Percentiles rank a stretch among this genome's conserved stretches.
Conservation (phyloP, 345 rosid genomes). For the Melastoma malabathricum region DNA sequence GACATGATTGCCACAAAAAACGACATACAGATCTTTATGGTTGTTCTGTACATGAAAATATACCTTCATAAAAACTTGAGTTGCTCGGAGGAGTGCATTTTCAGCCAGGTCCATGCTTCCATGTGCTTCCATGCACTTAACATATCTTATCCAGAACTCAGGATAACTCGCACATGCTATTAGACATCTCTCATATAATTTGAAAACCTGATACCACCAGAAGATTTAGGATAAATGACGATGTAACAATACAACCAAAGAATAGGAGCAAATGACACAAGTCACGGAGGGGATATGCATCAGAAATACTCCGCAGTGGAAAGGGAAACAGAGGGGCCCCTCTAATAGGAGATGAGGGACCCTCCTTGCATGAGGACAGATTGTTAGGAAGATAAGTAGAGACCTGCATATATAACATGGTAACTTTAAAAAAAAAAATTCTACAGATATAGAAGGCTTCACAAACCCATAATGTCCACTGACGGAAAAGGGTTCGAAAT, state of each 20-base stretch:
- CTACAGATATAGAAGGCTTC: conserved; percentile 26
- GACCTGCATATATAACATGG: conserved; percentile 96
- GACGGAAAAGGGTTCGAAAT: conserved; percentile 71
- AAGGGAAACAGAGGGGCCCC: conserved; percentile 59
- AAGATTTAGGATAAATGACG: conserved; percentile 9
- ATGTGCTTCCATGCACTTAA: conserved; percentile 64
- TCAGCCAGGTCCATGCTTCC: conserved; percentile 80
- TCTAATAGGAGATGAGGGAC: conserved; percentile 70
- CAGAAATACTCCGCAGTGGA: conserved; percentile 74
- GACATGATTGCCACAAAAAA: too few species aligned
- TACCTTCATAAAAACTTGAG: conserved; percentile 97
- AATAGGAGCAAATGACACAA: conserved; percentile 26
- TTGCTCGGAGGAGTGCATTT: conserved; percentile 83
- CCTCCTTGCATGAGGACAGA: conserved; percentile 96
- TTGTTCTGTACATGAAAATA: not conserved
- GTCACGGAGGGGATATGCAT: conserved; percentile 62
- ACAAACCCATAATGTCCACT: conserved; percentile 63
- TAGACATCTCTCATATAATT: conserved; percentile 86
- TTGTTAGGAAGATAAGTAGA: conserved; percentile 88
- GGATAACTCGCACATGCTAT: conserved; percentile 96
- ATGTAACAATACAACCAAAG: conserved; percentile 1
- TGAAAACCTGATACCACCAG: conserved; percentile 56
- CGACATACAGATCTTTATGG: too few species aligned
- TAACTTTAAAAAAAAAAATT: conserved; percentile 47
- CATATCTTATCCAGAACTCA: conserved; percentile 82